These are phyloP conservation scores for barley (Hordeum vulgare) DNA, from an alignment of 176 grass and related monocot genomes.

Conservation along the genomic window DNA sequence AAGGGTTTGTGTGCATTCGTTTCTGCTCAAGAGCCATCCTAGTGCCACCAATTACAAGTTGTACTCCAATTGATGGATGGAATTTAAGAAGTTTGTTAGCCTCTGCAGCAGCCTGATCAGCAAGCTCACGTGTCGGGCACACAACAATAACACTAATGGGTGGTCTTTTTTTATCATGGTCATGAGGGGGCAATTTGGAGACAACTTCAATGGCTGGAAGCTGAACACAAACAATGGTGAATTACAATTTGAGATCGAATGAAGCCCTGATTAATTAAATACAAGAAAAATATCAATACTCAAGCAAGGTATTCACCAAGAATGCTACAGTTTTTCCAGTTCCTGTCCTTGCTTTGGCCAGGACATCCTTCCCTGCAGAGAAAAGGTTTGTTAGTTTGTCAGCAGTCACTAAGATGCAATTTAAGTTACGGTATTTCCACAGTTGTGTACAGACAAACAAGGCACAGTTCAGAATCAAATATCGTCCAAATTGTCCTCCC, in stretches of 20 bases:
- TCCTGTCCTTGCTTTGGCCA: conserved; percentile 96
- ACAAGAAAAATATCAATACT: background rate
- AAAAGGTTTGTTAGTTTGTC: conserved; percentile 8
- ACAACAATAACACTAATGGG: conserved; percentile 83
- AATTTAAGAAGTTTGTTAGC: conserved; percentile 89
- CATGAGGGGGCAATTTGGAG: conserved; percentile 45
- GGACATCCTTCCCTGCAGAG: conserved; percentile 86
- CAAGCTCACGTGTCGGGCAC: conserved; percentile 88
- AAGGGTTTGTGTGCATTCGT: conserved; percentile 80
- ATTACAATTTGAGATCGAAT: background rate
- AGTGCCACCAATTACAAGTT: conserved; percentile 90
- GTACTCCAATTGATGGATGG: conserved; percentile 78
- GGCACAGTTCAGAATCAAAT: background rate
- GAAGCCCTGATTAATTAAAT: background rate
- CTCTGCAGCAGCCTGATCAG: conserved; percentile 80
- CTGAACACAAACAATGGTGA: conserved; percentile 32
- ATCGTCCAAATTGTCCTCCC: background rate
- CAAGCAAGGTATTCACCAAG: conserved; percentile 55
- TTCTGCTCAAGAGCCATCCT: conserved; percentile 87
- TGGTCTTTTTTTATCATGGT: conserved; percentile 62
- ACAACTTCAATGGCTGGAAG: conserved; percentile 85
- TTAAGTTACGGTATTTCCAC: background rate
- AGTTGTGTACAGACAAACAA: background rate
- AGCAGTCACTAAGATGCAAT: background rate
- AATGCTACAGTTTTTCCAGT: conserved; percentile 98